phyloP scores from a whole-genome alignment of 805 yeast species.

The Myxozyma lipomycoides region DNA sequence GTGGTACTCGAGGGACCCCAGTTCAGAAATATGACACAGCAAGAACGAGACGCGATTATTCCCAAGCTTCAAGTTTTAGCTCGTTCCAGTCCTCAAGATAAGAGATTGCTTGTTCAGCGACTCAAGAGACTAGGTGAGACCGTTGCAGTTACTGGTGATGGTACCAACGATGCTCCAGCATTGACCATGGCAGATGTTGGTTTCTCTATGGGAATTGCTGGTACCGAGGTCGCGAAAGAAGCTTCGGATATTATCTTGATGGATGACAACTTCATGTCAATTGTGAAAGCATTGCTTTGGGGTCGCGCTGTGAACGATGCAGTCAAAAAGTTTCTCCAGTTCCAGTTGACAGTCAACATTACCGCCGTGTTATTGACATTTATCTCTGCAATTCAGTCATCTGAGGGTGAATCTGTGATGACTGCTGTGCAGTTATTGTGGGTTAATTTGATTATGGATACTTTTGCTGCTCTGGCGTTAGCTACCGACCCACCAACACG shows the following conservation, averaged over 20 bases:
- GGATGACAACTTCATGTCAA: constrained; percentile 92
- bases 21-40: constrained; percentile 63
- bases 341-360: constrained; percentile 91
- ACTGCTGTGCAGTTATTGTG: constrained; percentile 96
- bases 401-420: constrained; percentile 76
- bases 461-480: constrained; percentile 92
- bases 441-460: constrained; percentile 98
- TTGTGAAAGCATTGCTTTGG: constrained; percentile 97
- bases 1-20: constrained; percentile 90
- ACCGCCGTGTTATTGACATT: constrained; percentile 95
- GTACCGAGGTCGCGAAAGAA: constrained; percentile 98
- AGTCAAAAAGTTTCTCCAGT: constrained; percentile 91
- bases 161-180: constrained; percentile 98
- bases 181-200: constrained; percentile 96
- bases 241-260: constrained; percentile 88
- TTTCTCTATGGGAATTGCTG: constrained; percentile 96
- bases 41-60: constrained; percentile 56
- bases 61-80: constrained; percentile 83
- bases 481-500: constrained; percentile 97
- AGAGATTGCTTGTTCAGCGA: constrained; percentile 77
- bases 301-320: constrained; percentile 95
- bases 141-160: constrained; percentile 99
- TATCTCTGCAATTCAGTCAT: constrained; percentile 83
- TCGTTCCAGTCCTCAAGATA: constrained; percentile 94
- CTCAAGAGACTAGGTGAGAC: constrained; percentile 79